Conservation (phyloP, 371 early-diverging fungal species). For the Parasitella parasitica region DNA sequence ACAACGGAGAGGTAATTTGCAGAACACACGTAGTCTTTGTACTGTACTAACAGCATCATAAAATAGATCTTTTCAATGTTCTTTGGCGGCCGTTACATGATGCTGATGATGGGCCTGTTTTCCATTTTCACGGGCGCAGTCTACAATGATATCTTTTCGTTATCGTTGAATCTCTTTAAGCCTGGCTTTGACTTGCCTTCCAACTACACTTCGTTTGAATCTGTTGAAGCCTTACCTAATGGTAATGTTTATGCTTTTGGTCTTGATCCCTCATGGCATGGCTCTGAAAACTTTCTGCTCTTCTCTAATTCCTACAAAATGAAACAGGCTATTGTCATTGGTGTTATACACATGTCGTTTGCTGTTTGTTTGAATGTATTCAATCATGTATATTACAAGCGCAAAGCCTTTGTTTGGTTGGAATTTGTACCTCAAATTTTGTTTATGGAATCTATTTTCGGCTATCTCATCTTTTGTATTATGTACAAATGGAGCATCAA, state of each 20-base stretch:
- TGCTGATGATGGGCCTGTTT: conserved; percentile 95
- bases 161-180: conserved; percentile 73
- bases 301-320: conserved; percentile 99
- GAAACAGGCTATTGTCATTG: conserved; percentile 98
- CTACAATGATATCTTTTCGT: conserved; percentile 98
- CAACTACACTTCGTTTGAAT: conserved; percentile 40
- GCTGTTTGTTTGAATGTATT: conserved; percentile 89
- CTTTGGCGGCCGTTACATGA: conserved; percentile 96
- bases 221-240: conserved; percentile 45
- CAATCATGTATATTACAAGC: conserved; percentile 89
- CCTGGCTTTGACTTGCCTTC: conserved; percentile 76
- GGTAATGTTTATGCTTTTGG: conserved; percentile 70
- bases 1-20: too few species aligned
- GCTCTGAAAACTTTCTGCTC: conserved; percentile 86
- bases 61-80: conserved; percentile 91
- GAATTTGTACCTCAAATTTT: conserved; percentile 96
- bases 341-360: conserved; percentile 89
- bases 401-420: conserved; percentile 75
- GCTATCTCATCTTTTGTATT: conserved; percentile 13
- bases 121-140: conserved; percentile 98
- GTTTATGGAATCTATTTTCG: conserved; percentile 89
- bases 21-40: too few species aligned
- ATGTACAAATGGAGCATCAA: conserved; percentile 76
- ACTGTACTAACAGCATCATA: conserved; percentile 40
- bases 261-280: conserved; percentile 95